Conservation (phyloP, 139 green algal genomes). For the Desmodesmus armatus region DNA sequence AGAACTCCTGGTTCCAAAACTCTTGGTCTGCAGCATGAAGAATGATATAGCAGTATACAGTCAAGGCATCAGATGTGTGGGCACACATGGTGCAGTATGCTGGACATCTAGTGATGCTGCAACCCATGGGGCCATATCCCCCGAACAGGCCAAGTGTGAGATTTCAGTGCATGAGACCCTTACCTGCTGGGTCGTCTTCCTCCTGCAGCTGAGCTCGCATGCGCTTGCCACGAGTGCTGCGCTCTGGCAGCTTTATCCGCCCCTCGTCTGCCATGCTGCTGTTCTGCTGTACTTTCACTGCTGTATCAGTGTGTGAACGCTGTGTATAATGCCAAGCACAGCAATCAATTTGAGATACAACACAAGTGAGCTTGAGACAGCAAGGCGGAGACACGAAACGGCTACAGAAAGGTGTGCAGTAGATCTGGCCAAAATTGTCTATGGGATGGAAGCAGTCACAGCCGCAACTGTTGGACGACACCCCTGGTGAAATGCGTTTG, state of each 20-base stretch:
- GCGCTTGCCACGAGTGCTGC: slow-evolving; percentile 57
- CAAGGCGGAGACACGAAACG: too few relatives aligned
- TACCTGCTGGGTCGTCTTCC: slow-evolving; percentile 43
- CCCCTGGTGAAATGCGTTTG: too few relatives aligned
- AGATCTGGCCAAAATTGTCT: too few relatives aligned
- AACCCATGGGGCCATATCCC: neutral
- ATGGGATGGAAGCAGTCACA: too few relatives aligned
- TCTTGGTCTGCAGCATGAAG: slow-evolving; percentile 81
- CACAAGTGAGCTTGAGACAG: too few relatives aligned
- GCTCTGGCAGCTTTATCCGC: slow-evolving; percentile 34
- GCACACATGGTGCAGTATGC: neutral
- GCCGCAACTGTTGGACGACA: too few relatives aligned
- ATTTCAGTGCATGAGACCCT: too few relatives aligned
- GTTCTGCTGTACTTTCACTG: too few relatives aligned
- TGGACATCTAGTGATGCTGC: neutral
- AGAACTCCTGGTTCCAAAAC: slow-evolving; percentile 91
- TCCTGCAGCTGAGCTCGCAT: slow-evolving; percentile 47
- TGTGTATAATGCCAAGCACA: neutral
- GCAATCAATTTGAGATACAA: too few relatives aligned
- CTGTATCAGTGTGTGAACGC: neutral
- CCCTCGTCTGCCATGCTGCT: neutral
- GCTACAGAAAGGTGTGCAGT: too few relatives aligned
- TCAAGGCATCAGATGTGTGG: neutral
- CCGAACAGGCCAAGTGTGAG: neutral
- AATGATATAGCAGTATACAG: neutral